Evolutionary conservation across 2,329 filamentous ascomycete genomes (phyloP), one percentile per base, ranked within the genome.

Genomic region (Colletotrichum zoysiae): DNA sequence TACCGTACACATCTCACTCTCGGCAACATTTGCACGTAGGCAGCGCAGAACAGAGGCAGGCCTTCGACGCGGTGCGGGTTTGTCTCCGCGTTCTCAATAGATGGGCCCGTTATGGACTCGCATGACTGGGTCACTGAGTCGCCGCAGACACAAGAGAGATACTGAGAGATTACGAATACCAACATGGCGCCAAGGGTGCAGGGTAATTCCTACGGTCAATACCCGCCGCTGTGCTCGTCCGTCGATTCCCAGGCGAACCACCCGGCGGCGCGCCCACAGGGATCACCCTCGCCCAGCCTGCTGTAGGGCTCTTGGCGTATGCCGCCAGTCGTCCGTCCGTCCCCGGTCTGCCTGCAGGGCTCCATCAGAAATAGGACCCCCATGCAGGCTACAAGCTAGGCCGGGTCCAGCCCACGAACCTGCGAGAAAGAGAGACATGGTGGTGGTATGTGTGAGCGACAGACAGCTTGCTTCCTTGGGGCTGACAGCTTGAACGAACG

Each of bases 391-490:
- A 6, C 7, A 11, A 53, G 59, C 69, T 38, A 64, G 46, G 46
- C 65, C 65, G 51, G 70, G 65, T 71, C 65, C 42, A 46, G 69
- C 59, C 60, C 59, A 50, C 59, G 65, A 70, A 65, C 55, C 44
- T 48, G 30, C 48, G 33, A 18, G 40, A 18, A 6, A 18, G 40
- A 18, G 40, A 42, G 14, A 18, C 26, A 16, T 30, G 57, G 35
- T 33, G 48, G 20, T 56, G 50, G 55, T 20, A 44, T 44, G 44
- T 63, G 66, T 56, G 44, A 67, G 40, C 46, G 55, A 60, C 30
- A 44, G 48, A 38, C 23, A 51, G 46, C 26, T 56, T 64, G 59
- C 30, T 30, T 30, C 30, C 30, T 30, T 4, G 30, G 30, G 33
- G 26, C 23, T 53, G 44, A 30, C 66, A 68, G 60, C 30, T 68